These are phyloP conservation scores for Termitomyces sp. DNA, from an alignment of 768 basidiomycete genomes.

Conservation along the genomic window DNA sequence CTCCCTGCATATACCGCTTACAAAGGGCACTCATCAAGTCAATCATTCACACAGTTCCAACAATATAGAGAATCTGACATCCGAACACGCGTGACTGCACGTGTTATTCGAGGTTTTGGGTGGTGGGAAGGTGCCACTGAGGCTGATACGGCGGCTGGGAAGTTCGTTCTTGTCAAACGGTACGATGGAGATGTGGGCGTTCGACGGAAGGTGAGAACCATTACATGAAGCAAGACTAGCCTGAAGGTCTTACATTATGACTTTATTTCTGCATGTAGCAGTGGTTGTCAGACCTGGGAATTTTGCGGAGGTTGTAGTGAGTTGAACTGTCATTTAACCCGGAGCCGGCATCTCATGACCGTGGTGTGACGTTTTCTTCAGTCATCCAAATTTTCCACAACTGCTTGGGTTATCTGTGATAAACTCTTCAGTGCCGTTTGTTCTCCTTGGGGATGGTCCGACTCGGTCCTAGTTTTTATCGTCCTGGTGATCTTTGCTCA, in stretches of 20 bases:
- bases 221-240: too few relatives aligned
- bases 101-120: neutral
- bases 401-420: conserved; percentile 6
- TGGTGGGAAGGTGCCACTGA: conserved; percentile 9
- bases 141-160: conserved; percentile 1
- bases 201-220: conserved; percentile 1
- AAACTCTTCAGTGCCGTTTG: conserved; percentile 4
- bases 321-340: neutral
- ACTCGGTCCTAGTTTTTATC: neutral
- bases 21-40: neutral
- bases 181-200: conserved; percentile 2
- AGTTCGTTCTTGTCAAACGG: conserved; percentile 6
- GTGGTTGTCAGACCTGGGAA: conserved; percentile 2
- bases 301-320: conserved; percentile 9
- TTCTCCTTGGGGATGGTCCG: conserved; percentile 9
- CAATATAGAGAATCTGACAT: conserved; percentile 7
- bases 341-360: too few relatives aligned
- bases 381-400: conserved; percentile 14
- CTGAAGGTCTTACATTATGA: neutral
- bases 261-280: neutral
- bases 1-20: neutral
- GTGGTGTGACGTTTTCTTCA: neutral
- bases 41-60: conserved; percentile 1
- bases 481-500: neutral
- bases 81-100: neutral